Evolutionary conservation across 768 basidiomycete species (phyloP).

Genomic region (Podaxis sp.): DNA sequence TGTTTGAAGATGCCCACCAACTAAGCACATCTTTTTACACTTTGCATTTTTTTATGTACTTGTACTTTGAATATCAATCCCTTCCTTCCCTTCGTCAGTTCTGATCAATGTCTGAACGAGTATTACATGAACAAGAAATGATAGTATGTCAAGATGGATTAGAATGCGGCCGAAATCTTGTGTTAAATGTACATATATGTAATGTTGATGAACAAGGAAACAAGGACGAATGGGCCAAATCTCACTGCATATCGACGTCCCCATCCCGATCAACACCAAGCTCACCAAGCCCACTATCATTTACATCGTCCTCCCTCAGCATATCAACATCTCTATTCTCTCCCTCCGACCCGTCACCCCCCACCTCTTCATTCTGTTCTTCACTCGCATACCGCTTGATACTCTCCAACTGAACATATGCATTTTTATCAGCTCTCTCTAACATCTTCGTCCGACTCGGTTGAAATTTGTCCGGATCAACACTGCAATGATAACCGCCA

Average conservation of each 20-base stretch:
- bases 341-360: slow-evolving; percentile 12
- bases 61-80: not conserved
- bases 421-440: slow-evolving; percentile 57
- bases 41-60: not conserved
- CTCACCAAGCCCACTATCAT: not conserved
- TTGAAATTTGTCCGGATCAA: slow-evolving; percentile 67
- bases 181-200: not conserved
- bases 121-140: not conserved
- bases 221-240: not conserved
- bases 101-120: not conserved
- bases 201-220: not conserved
- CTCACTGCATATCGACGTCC: slow-evolving; percentile 9
- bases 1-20: slow-evolving; percentile 79
- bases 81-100: not conserved
- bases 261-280: not conserved
- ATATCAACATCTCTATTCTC: slow-evolving; percentile 21
- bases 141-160: not conserved
- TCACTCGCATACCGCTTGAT: slow-evolving; percentile 34
- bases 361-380: slow-evolving; percentile 24
- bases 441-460: slow-evolving; percentile 54
- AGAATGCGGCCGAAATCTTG: not conserved
- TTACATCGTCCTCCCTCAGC: slow-evolving; percentile 21
- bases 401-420: slow-evolving; percentile 39
- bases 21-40: slow-evolving; percentile 22
- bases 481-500: slow-evolving; percentile 65